A percentile compares a stretch with the other conserved stretches of the same genome.
phyloP scores from a whole-genome alignment of 2,329 filamentous ascomycete species.

The Exophiala spinifera region DNA sequence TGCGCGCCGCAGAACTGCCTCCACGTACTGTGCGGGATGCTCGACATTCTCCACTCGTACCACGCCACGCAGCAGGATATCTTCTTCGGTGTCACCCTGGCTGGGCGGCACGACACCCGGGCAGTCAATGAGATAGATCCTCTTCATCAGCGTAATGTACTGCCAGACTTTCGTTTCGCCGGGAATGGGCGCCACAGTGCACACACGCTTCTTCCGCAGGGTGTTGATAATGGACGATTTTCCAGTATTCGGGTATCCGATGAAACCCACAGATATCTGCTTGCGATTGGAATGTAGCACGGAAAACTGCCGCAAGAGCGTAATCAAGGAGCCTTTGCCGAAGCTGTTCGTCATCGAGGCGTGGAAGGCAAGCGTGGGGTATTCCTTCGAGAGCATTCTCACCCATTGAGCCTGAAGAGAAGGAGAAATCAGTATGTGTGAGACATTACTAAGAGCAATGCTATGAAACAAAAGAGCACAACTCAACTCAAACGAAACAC shows the following conservation, averaged over 20 bases:
- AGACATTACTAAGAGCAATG: constrained; percentile 98
- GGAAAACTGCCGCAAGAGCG: constrained; percentile 88
- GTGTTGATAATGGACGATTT: constrained; percentile 99
- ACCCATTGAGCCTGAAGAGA: constrained; percentile 81
- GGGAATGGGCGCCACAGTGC: constrained; percentile 88
- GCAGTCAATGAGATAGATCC: constrained; percentile 93
- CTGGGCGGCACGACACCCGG: constrained; percentile 94
- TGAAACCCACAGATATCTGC: constrained; percentile 88
- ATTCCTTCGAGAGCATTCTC: constrained; percentile 78
- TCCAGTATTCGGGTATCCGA: constrained; percentile 88
- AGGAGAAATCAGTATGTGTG: constrained; percentile 60
- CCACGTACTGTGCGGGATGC: constrained; percentile 93
- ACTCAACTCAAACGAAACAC: constrained; percentile 98
- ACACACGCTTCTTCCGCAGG: constrained; percentile 87
- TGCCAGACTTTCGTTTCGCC: constrained; percentile 99
- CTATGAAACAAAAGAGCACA: constrained; percentile 65
- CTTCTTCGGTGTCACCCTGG: constrained; percentile 75
- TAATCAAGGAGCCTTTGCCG: constrained; percentile 90
- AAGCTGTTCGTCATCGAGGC: constrained; percentile 94
- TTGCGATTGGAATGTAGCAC: constrained; percentile 85
- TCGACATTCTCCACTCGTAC: constrained; percentile 95
- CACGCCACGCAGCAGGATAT: constrained; percentile 85
- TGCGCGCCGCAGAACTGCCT: constrained; percentile 73
- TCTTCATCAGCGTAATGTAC: constrained; percentile 92
- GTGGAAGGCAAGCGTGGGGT: constrained; percentile 92